Evolutionary conservation across 305 asterid species (phyloP).

Genomic region (Andrographis paniculata): DNA sequence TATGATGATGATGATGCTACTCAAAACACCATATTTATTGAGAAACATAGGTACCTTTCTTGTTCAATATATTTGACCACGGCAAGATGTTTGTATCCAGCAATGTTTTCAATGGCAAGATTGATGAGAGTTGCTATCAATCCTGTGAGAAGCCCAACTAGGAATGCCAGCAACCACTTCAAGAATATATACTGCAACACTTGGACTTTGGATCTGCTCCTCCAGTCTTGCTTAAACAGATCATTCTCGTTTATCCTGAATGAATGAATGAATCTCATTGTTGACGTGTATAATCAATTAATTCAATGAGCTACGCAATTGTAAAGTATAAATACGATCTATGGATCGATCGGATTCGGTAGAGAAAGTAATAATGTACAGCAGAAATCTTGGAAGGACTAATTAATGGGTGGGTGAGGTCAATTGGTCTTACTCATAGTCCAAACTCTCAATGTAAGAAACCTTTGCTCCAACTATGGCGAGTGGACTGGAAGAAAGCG

Average conservation of each 20-base stretch:
- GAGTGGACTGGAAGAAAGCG: constrained; percentile 64
- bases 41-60: background rate
- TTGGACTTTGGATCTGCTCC: constrained; percentile 67
- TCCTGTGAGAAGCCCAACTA: constrained; percentile 76
- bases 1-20: too few relatives aligned
- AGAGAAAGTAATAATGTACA: too few relatives aligned
- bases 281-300: too few relatives aligned
- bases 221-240: constrained; percentile 90
- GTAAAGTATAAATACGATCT: too few relatives aligned
- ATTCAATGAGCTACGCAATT: too few relatives aligned
- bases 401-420: background rate
- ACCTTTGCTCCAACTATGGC: constrained; percentile 93
- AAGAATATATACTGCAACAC: constrained; percentile 72
- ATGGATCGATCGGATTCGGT: too few relatives aligned
- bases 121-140: constrained; percentile 77
- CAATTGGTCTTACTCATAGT: constrained; percentile 58
- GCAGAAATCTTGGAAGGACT: too few relatives aligned
- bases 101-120: constrained; percentile 82
- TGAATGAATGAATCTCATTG: too few relatives aligned
- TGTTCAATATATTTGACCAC: constrained; percentile 25
- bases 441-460: constrained; percentile 86
- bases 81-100: constrained; percentile 77
- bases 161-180: constrained; percentile 90
- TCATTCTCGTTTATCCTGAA: too few relatives aligned
- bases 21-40: background rate